phyloP scores from a whole-genome alignment of 176 grass and related monocot species.

The Rhynchospora tenuis region DNA sequence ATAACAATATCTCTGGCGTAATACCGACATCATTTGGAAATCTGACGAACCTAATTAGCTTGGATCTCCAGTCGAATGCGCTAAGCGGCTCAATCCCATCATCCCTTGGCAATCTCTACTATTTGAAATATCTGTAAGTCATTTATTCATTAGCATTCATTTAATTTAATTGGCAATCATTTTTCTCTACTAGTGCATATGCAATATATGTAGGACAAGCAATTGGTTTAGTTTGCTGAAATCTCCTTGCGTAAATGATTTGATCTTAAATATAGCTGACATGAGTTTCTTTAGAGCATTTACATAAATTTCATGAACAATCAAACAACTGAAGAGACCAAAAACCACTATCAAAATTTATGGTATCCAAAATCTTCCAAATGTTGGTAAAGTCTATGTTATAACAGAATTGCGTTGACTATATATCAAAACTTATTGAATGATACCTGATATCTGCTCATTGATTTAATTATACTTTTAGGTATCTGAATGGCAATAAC shows the following conservation, averaged over 20 bases:
- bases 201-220: not conserved
- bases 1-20: not conserved
- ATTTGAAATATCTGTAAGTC: slow-evolving; percentile 4
- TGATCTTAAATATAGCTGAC: not conserved
- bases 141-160: not conserved
- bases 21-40: slow-evolving; percentile 11
- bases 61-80: not conserved
- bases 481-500: slow-evolving; percentile 6
- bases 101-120: slow-evolving; percentile 14
- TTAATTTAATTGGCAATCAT: not conserved
- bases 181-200: not conserved
- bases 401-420: not conserved
- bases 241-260: not conserved
- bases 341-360: not conserved
- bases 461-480: not conserved
- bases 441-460: not conserved
- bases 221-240: not conserved
- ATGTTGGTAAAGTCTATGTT: not conserved
- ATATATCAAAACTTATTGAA: not conserved
- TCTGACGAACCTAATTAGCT: slow-evolving; percentile 13
- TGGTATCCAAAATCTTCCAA: not conserved
- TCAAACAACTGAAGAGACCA: not conserved
- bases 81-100: slow-evolving; percentile 3
- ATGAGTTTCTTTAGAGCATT: not conserved
- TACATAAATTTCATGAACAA: not conserved